Base-by-base conservation (phyloP, 1,139 yeast genomes). In the Diutina ranongensis region DNA sequence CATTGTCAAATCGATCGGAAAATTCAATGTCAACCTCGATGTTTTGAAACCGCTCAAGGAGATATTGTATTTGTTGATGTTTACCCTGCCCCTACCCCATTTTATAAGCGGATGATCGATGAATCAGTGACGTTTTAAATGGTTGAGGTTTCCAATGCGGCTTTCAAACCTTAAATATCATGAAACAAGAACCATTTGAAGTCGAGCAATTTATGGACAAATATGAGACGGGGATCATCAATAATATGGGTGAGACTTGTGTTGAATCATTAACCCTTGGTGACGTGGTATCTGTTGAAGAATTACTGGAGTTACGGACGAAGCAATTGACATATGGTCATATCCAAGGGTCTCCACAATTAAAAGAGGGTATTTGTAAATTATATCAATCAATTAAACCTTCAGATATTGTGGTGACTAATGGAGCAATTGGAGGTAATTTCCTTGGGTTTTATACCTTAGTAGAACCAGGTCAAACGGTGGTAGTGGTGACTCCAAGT, bases 381-480 rank as follows among this genome's bases (percentile, higher is more conserved):
- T 48, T 73, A 31, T 70, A 72, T 54, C 62, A 63, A 45, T 47
- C 44, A 13, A 52, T 55, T 10, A 50, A 53, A 2, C 46, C 52
- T 1, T 67, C 66, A 2, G 56, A 73, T 47, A 67, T 76, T 19
- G 64, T 76, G 16, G 56, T 75, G 31, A 71, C 80, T 21, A 74
- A 75, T 54, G 82, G 82, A 15, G 80, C 80, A 4, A 77, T 76
- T 55, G 81, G 76, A 2, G 81, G 74, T 44, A 76, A 76, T 52
- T 76, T 74, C 51, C 60, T 76, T 45, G 53, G 67, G 1, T 66
- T 71, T 51, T 75, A 74, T 52, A 59, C 76, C 1, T 50, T 76
- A n/a, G 66, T 71, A 2, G 67, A 68, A 31, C 64, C 68, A 2
- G 71, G 67, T 2, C 80, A 75, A 52, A 76, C 70, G 50, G 73